Percentiles rank a stretch among this genome's conserved stretches.
Conservation (phyloP, 2,329 filamentous ascomycete genomes). For the Aspergillus amoenus region DNA sequence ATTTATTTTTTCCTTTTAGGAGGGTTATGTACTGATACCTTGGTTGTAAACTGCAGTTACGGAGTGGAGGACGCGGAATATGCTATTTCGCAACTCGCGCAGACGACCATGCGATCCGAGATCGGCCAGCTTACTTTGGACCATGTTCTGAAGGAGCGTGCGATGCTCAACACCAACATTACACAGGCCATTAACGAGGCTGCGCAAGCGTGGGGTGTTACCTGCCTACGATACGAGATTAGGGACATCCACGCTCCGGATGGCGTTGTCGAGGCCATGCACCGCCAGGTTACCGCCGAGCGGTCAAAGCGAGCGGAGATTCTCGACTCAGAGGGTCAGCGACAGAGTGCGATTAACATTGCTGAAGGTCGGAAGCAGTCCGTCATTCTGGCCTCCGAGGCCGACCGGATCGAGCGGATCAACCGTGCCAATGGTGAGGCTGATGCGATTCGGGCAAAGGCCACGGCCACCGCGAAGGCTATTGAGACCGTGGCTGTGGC, state of each 20-base stretch:
- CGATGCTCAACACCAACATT: conserved; percentile 94
- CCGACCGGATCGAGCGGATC: conserved; percentile 84
- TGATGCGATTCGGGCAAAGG: conserved; percentile 85
- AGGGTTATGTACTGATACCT: neutral
- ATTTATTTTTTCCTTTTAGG: neutral
- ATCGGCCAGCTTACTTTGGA: conserved; percentile 96
- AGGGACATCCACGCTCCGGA: conserved; percentile 95
- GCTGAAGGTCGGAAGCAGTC: conserved; percentile 96
- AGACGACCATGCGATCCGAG: conserved; percentile 98
- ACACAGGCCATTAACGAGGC: conserved; percentile 99
- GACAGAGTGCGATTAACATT: conserved; percentile 97
- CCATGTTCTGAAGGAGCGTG: conserved; percentile 95
- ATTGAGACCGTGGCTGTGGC: conserved; percentile 81
- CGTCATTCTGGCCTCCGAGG: conserved; percentile 93
- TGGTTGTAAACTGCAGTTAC: conserved; percentile 61
- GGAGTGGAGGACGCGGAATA: conserved; percentile 98
- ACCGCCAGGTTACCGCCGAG: conserved; percentile 95
- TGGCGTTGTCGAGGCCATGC: conserved; percentile 95
- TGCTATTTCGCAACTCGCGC: conserved; percentile 94
- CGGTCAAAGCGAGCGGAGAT: conserved; percentile 97
- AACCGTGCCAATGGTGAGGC: conserved; percentile 91
- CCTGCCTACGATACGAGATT: conserved; percentile 96
- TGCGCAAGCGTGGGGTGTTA: conserved; percentile 93
- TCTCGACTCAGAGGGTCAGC: conserved; percentile 92
- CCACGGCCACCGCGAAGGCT: conserved; percentile 78